Evolutionary conservation across 1,139 yeast genomes (phyloP).

Genomic region (Lodderomyces metapsilosis): DNA sequence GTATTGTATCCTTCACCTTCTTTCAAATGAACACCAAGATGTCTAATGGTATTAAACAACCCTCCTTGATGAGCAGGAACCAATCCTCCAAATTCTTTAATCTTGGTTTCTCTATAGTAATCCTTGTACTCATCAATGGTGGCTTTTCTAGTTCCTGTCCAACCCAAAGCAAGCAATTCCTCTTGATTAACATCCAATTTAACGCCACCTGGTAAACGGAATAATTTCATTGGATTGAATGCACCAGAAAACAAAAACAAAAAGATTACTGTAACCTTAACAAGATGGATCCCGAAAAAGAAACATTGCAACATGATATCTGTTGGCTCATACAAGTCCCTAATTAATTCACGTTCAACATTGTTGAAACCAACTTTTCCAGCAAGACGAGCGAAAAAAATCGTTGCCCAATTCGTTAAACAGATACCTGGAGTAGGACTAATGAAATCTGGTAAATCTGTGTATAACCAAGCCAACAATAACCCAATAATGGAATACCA

Average conservation of each 20-base stretch:
- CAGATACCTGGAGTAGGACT: constrained; percentile 93
- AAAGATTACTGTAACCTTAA: constrained; percentile 61
- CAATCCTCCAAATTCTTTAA: constrained; percentile 73
- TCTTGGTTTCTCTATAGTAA: constrained; percentile 61
- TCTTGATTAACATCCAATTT: constrained; percentile 48
- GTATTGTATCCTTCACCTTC: constrained; percentile 84
- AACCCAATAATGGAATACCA: constrained; percentile 44
- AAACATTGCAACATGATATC: constrained; percentile 56
- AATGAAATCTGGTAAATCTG: constrained; percentile 85
- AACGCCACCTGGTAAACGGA: constrained; percentile 29
- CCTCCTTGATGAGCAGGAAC: constrained; percentile 78
- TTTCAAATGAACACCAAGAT: constrained; percentile 61
- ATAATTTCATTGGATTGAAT: constrained; percentile 61
- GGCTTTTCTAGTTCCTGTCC: constrained; percentile 88
- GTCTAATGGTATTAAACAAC: constrained; percentile 54
- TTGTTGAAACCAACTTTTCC: constrained; percentile 30
- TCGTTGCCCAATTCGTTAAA: constrained; percentile 63
- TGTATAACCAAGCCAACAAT: constrained; percentile 75
- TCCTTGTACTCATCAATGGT: constrained; percentile 71
- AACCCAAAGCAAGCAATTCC: constrained; percentile 67
- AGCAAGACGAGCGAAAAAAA: constrained; percentile 33
- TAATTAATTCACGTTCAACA: constrained; percentile 45
- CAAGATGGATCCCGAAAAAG: constrained; percentile 68
- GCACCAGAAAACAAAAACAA: constrained; percentile 64
- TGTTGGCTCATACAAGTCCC: constrained; percentile 44